phyloP scores from a whole-genome alignment of 1,284 basidiomycete species.

The Naganishia sp. region DNA sequence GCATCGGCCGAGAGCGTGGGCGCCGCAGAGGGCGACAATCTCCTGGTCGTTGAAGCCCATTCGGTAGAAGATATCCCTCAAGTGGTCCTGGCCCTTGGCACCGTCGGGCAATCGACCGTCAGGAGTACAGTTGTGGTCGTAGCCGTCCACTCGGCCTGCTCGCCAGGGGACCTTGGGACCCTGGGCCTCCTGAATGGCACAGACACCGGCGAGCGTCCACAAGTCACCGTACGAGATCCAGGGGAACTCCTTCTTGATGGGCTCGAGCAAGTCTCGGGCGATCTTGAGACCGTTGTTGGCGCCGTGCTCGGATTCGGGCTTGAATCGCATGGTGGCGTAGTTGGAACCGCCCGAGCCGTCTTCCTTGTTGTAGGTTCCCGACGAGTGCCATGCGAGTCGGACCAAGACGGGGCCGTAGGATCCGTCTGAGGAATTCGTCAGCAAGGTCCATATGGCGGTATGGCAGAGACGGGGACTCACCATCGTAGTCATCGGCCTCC shows the following conservation, averaged over 20 bases:
- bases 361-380: slow-evolving; percentile 88
- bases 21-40: slow-evolving; percentile 90
- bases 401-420: slow-evolving; percentile 88
- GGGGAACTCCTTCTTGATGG: slow-evolving; percentile 74
- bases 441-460: neutral
- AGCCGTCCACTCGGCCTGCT: slow-evolving; percentile 81
- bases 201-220: slow-evolving; percentile 82
- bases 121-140: slow-evolving; percentile 74
- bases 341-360: slow-evolving; percentile 83
- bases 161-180: slow-evolving; percentile 78
- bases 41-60: slow-evolving; percentile 98
- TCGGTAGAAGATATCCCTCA: slow-evolving; percentile 87
- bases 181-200: slow-evolving; percentile 65
- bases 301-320: slow-evolving; percentile 76
- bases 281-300: slow-evolving; percentile 85
- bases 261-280: slow-evolving; percentile 82
- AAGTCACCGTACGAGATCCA: slow-evolving; percentile 95
- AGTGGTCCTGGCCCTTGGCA: slow-evolving; percentile 76
- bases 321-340: slow-evolving; percentile 93
- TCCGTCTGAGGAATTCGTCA: slow-evolving; percentile 63
- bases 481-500: slow-evolving; percentile 81
- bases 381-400: slow-evolving; percentile 90
- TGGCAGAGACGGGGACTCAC: slow-evolving; percentile 54
- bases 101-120: slow-evolving; percentile 95
- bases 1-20: slow-evolving; percentile 93